Conservation (phyloP, 2,329 filamentous ascomycete species). For the Aspergillus niger region DNA sequence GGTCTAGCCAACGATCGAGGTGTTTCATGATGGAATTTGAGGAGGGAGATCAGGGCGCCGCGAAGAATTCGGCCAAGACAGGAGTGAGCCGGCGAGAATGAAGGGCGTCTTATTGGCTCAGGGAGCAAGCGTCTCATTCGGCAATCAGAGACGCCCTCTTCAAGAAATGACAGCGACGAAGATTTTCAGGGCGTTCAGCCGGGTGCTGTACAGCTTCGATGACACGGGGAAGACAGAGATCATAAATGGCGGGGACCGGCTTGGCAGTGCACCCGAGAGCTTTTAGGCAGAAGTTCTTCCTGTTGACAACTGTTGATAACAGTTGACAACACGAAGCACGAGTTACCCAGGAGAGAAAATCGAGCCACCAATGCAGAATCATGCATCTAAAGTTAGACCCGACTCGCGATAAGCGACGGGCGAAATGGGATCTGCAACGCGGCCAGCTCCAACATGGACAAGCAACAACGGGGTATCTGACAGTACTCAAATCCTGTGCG, state of each 20-base stretch:
- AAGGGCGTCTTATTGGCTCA: not conserved
- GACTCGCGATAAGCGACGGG: no score
- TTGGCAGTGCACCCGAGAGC: not conserved
- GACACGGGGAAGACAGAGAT: not conserved
- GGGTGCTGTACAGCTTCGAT: not conserved
- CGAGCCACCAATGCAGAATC: not conserved
- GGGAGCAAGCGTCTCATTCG: not conserved
- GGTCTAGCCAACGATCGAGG: not conserved
- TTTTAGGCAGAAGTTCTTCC: not conserved
- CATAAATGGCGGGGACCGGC: not conserved
- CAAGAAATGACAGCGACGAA: not conserved
- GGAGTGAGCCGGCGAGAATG: not conserved
- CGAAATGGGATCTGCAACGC: no score
- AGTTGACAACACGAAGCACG: not conserved
- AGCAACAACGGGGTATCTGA: no score
- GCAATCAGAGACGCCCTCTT: not conserved
- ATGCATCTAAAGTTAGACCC: not conserved
- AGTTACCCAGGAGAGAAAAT: not conserved
- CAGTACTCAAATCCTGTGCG: not conserved
- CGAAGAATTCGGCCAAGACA: not conserved
- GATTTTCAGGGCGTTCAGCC: not conserved
- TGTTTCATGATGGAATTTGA: constrained; percentile 1
- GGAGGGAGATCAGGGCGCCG: not conserved
- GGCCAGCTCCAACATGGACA: no score
- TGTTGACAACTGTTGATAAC: not conserved